phyloP scores from a whole-genome alignment of 164 flowering plant genomes.

The Umbilicus rupestris region DNA sequence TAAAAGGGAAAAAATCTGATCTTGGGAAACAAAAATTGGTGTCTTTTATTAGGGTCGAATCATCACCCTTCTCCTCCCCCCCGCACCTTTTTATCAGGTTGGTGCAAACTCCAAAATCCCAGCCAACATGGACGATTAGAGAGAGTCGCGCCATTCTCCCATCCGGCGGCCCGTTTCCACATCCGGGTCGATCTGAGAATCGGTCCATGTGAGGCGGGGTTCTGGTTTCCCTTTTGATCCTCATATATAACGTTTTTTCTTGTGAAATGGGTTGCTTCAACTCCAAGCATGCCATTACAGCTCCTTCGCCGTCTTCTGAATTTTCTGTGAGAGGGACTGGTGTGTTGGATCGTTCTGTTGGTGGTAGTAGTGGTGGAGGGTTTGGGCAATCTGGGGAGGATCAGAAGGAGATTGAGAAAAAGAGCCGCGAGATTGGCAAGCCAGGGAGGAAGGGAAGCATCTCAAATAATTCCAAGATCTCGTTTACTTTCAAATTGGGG shows the following conservation, averaged over 20 bases:
- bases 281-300: slow-evolving; percentile 36
- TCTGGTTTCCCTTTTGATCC: neutral
- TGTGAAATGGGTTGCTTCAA: slow-evolving; percentile 47
- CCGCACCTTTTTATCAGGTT: neutral
- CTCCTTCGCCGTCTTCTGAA: slow-evolving; percentile 31
- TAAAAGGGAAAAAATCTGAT: neutral
- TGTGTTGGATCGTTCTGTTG: slow-evolving; percentile 13
- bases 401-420: too few relatives aligned
- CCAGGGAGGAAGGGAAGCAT: too few relatives aligned
- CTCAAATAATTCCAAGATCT: slow-evolving; percentile 14
- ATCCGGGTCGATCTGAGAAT: neutral
- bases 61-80: neutral
- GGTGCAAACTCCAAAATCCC: neutral
- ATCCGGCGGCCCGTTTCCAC: neutral
- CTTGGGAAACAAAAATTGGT: neutral
- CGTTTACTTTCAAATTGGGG: slow-evolving; percentile 36
- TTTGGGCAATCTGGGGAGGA: neutral
- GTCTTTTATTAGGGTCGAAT: neutral
- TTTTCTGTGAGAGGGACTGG: slow-evolving; percentile 20
- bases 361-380: slow-evolving; percentile 23
- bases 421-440: too few relatives aligned
- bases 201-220: neutral
- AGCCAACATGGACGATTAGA: slow-evolving; percentile 2
- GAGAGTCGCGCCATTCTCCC: slow-evolving; percentile 1
- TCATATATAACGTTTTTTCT: too few relatives aligned